These are phyloP conservation scores for Trichoderma sp. DNA, from an alignment of 2,329 filamentous ascomycete genomes.

Conservation along the genomic window DNA sequence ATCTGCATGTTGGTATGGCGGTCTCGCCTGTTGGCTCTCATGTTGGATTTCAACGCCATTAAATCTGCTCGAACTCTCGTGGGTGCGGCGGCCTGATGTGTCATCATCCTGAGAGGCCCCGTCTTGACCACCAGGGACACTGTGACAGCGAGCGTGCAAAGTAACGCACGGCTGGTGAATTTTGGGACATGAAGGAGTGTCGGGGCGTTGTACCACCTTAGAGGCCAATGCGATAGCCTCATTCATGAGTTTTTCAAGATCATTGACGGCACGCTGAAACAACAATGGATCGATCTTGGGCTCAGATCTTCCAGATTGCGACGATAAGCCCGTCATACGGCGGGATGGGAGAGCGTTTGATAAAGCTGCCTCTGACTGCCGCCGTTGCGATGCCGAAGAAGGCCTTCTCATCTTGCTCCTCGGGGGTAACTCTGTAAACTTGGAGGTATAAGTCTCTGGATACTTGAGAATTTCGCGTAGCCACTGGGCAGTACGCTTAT, in stretches of 20 bases:
- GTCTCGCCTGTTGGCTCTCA: constrained; percentile 13
- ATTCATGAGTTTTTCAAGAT: constrained; percentile 46
- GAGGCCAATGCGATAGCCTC: constrained; percentile 46
- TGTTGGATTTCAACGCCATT: constrained; percentile 17
- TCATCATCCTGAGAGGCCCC: not conserved
- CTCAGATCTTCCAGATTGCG: constrained; percentile 24
- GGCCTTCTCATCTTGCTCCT: constrained; percentile 18
- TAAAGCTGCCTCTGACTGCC: constrained; percentile 26
- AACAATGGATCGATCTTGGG: constrained; percentile 27
- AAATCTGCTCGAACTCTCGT: constrained; percentile 11
- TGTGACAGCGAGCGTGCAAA: constrained; percentile 17
- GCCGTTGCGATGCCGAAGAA: constrained; percentile 21
- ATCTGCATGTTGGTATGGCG: constrained; percentile 27
- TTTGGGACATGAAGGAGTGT: constrained; percentile 20
- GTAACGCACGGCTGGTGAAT: constrained; percentile 21
- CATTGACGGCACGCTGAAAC: constrained; percentile 39
- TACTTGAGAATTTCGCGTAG: constrained; percentile 32
- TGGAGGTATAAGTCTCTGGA: constrained; percentile 28
- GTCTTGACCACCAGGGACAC: not conserved
- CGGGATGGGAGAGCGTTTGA: constrained; percentile 23
- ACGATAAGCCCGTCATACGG: constrained; percentile 22
- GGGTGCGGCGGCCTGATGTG: constrained; percentile 14
- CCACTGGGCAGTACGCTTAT: constrained; percentile 35
- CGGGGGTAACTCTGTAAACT: constrained; percentile 29
- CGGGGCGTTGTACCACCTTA: constrained; percentile 36